These are phyloP conservation scores for Arthrobotrys musiformis DNA, from an alignment of 2,329 filamentous ascomycete species.

Conservation along the genomic window DNA sequence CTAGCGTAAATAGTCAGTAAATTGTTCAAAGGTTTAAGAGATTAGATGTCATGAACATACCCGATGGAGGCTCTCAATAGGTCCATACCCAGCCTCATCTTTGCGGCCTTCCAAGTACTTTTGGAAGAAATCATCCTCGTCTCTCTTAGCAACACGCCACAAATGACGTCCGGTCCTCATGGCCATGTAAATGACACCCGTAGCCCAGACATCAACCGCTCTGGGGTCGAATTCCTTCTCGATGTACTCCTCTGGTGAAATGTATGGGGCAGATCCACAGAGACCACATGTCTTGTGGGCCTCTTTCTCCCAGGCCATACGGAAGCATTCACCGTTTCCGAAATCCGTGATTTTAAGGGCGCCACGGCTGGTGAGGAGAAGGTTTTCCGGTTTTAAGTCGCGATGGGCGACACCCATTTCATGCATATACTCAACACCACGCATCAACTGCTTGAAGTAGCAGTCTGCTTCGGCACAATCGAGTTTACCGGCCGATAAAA, in stretches of 20 bases:
- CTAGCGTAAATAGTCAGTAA: constrained; percentile 66
- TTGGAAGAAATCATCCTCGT: constrained; percentile 96
- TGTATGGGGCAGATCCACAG: constrained; percentile 96
- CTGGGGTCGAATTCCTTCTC: constrained; percentile 96
- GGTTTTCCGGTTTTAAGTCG: constrained; percentile 95
- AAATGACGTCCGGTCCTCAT: constrained; percentile 96
- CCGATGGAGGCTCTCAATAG: constrained; percentile 93
- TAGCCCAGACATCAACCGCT: constrained; percentile 98
- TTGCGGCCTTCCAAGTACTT: constrained; percentile 91
- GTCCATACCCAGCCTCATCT: constrained; percentile 94
- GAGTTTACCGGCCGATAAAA: constrained; percentile 89
- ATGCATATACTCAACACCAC: constrained; percentile 98
- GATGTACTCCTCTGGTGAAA: constrained; percentile 94
- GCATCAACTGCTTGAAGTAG: constrained; percentile 99
- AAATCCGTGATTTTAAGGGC: constrained; percentile 98
- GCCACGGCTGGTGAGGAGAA: constrained; percentile 90
- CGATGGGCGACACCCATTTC: constrained; percentile 99
- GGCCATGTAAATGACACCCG: constrained; percentile 99
- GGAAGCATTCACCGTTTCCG: constrained; percentile 98
- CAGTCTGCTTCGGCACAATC: constrained; percentile 94
- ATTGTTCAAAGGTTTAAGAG: constrained; percentile 38
- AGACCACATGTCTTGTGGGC: constrained; percentile 97
- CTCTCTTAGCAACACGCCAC: constrained; percentile 96
- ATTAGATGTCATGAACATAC: constrained; percentile 70
- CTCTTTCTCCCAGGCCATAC: constrained; percentile 99